Evolutionary conservation across 73 alveolate species (phyloP).

Genomic region (Diophrys appendiculata): DNA sequence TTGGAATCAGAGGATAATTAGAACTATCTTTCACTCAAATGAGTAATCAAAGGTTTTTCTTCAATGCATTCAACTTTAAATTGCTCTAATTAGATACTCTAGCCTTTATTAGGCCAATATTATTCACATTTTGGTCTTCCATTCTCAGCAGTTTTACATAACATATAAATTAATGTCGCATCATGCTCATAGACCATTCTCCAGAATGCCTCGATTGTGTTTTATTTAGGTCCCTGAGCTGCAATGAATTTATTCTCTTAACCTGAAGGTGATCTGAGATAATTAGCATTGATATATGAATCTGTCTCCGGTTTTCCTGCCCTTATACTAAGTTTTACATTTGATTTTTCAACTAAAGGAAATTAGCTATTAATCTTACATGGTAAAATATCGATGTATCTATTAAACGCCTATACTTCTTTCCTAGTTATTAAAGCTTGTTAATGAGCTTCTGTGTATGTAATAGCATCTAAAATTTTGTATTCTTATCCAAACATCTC

Average conservation of each 20-base stretch:
- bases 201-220: conserved; percentile 88
- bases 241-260: conserved; percentile 74
- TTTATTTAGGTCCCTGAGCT: conserved; percentile 86
- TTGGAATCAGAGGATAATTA: not conserved
- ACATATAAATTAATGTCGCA: conserved; percentile 72
- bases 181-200: conserved; percentile 81
- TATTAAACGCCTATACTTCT: no score
- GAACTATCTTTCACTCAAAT: not conserved
- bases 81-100: not conserved
- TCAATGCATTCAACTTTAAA: not conserved
- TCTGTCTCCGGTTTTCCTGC: no score
- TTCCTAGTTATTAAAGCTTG: no score
- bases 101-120: conserved; percentile 15
- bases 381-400: conserved; percentile 57
- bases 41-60: not conserved
- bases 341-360: conserved; percentile 28
- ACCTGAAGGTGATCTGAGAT: conserved; percentile 26
- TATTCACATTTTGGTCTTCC: conserved; percentile 23
- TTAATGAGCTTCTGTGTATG: no score
- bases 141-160: conserved; percentile 60
- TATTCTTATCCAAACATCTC: no score
- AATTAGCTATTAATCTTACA: no score
- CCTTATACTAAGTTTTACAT: not conserved
- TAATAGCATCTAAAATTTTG: no score
- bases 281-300: conserved; percentile 73